Evolutionary conservation across 2,329 filamentous ascomycete genomes (phyloP).

Genomic region (Pestalotiopsis sp.): DNA sequence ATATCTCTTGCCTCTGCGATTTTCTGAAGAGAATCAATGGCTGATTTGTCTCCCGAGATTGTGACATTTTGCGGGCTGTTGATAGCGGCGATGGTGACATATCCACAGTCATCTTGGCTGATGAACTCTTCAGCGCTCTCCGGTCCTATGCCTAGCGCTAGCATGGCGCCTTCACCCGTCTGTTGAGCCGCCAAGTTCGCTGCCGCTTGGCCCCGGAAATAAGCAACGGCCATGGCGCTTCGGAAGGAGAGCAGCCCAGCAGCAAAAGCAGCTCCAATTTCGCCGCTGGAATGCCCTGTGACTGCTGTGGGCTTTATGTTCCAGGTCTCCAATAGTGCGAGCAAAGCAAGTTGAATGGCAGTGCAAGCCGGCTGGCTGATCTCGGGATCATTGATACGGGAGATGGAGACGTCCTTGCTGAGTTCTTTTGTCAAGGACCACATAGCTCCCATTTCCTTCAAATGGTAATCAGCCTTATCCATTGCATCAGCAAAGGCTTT

Average conservation of each 20-base stretch:
- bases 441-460: slow-evolving; percentile 21
- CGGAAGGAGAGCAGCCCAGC: background rate
- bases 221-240: background rate
- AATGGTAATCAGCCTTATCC: slow-evolving; percentile 6
- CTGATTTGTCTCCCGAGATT: slow-evolving; percentile 22
- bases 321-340: background rate
- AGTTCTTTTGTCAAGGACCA: slow-evolving; percentile 19
- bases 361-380: slow-evolving; percentile 38
- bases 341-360: background rate
- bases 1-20: background rate
- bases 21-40: background rate
- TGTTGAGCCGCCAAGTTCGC: slow-evolving; percentile 11
- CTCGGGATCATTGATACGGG: slow-evolving; percentile 23
- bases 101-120: no score
- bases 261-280: background rate
- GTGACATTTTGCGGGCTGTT: slow-evolving; percentile 29
- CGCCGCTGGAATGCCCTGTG: background rate
- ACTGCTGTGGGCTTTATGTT: background rate
- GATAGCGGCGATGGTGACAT: background rate
- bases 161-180: background rate
- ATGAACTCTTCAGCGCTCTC: background rate
- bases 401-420: slow-evolving; percentile 19
- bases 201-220: slow-evolving; percentile 22
- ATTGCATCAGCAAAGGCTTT: slow-evolving; percentile 17
- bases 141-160: background rate